phyloP scores from a whole-genome alignment of 805 yeast genomes.

The Yamadazyma laniorum region DNA sequence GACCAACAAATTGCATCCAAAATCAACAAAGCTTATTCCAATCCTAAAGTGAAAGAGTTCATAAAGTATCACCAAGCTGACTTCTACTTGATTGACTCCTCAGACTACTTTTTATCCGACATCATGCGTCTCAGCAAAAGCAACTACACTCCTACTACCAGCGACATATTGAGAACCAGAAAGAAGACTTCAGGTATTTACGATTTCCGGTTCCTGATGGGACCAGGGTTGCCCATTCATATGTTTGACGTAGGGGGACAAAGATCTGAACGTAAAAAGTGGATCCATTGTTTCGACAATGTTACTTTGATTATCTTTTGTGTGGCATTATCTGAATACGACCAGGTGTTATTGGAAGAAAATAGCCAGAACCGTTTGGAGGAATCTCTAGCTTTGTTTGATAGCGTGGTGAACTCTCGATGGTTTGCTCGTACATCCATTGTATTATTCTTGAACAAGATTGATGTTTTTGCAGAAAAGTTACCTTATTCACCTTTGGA shows the following conservation, averaged over 20 bases:
- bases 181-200: conserved; percentile 91
- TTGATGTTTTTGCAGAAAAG: conserved; percentile 86
- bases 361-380: conserved; percentile 72
- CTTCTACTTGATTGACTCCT: conserved; percentile 84
- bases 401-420: conserved; percentile 85
- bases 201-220: conserved; percentile 77
- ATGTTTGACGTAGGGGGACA: conserved; percentile 91
- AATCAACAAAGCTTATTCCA: conserved; percentile 54
- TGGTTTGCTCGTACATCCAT: conserved; percentile 90
- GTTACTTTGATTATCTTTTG: conserved; percentile 88
- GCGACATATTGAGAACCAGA: conserved; percentile 82
- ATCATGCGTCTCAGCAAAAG: conserved; percentile 57
- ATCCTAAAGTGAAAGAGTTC: conserved; percentile 55
- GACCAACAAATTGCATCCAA: conserved; percentile 48
- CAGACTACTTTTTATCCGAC: conserved; percentile 71
- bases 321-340: conserved; percentile 88
- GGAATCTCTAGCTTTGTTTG: conserved; percentile 80
- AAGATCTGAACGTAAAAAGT: conserved; percentile 90
- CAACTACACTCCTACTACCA: conserved; percentile 67
- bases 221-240: conserved; percentile 44
- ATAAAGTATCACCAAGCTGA: conserved; percentile 60
- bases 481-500: conserved; percentile 78
- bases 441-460: conserved; percentile 82
- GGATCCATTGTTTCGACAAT: conserved; percentile 96
- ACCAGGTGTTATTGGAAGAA: conserved; percentile 79